Conservation (phyloP, 257 asterid species). For the Solanum peruvianum region DNA sequence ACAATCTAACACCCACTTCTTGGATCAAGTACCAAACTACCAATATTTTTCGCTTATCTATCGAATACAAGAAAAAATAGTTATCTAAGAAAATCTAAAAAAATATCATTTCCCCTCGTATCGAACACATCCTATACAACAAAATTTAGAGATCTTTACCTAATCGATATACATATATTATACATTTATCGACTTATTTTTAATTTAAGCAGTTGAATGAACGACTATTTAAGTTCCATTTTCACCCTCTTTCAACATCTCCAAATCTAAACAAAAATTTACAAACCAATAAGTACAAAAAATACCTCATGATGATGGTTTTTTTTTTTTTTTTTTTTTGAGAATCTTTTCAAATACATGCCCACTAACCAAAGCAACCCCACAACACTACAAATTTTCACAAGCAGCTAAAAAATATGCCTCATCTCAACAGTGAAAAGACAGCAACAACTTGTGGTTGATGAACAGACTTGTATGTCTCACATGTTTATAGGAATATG, state of each 20-base stretch:
- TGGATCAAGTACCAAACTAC: background rate
- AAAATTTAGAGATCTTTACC: too few species aligned
- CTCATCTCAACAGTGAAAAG: background rate
- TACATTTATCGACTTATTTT: background rate
- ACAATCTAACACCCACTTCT: background rate
- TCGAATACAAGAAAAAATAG: background rate
- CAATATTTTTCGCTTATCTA: background rate
- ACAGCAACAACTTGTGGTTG: background rate
- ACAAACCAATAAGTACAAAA: background rate
- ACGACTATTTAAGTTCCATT: background rate
- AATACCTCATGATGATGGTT: background rate
- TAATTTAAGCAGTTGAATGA: background rate
- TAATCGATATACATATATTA: background rate
- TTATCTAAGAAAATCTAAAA: too few species aligned
- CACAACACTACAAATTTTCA: background rate
- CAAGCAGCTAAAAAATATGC: background rate
- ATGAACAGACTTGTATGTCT: background rate
- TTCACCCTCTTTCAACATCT: background rate
- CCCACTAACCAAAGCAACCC: conserved; percentile 6
- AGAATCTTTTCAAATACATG: conserved; percentile 11
- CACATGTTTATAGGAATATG: background rate
- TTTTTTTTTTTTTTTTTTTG: too few species aligned
- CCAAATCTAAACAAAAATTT: background rate
- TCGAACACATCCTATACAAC: background rate
- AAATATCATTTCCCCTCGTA: too few species aligned